phyloP scores from a whole-genome alignment of 768 basidiomycete species.

The Tulasnella calospora region DNA sequence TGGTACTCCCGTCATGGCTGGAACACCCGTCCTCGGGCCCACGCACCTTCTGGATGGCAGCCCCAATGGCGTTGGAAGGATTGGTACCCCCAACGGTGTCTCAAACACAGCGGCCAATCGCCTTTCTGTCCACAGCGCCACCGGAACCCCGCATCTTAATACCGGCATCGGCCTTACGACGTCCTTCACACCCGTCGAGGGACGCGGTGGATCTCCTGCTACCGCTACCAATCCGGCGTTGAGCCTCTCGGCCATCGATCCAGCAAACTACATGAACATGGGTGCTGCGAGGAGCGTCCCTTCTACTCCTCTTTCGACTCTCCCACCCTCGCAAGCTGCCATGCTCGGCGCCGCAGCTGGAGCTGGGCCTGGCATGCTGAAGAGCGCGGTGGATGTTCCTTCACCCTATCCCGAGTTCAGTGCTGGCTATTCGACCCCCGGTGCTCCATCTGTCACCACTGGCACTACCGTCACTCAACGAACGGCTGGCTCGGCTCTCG shows the following conservation, averaged over 20 bases:
- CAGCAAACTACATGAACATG: not conserved
- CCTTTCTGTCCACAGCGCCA: not conserved
- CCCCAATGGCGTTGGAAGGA: not conserved
- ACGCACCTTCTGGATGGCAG: not conserved
- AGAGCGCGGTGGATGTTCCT: constrained; percentile 5
- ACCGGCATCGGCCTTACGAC: not conserved
- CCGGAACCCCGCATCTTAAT: not conserved
- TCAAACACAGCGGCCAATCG: not conserved
- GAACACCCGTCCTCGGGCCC: not conserved
- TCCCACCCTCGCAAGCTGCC: not conserved
- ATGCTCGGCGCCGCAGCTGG: not conserved
- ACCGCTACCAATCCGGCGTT: not conserved
- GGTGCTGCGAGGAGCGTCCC: constrained; percentile 22
- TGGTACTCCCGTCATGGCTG: constrained; percentile 16
- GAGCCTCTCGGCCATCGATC: not conserved
- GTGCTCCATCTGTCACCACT: not conserved
- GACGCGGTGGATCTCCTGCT: constrained; percentile 2
- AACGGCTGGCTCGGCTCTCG: not conserved
- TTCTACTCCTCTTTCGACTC: constrained; percentile 15
- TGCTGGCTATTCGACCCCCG: not conserved
- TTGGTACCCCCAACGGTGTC: not conserved
- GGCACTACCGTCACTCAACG: not conserved
- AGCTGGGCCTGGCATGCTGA: not conserved
- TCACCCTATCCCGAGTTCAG: not conserved
- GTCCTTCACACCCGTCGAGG: not conserved